Base-by-base conservation (phyloP, 2,329 filamentous ascomycete genomes). In the Fusarium proliferatum region DNA sequence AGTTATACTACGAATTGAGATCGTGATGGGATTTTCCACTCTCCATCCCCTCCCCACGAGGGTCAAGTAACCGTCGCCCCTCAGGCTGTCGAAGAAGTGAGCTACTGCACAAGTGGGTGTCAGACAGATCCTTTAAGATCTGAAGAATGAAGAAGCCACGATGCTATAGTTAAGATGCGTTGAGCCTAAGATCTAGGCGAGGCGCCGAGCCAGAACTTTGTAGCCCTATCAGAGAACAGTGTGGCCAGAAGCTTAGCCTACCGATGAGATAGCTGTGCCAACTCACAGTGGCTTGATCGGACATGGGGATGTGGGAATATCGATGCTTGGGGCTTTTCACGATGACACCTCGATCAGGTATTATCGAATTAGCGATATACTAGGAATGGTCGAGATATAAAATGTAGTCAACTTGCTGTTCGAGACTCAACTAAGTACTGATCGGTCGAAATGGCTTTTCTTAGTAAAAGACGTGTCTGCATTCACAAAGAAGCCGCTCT, bases 191-290 rank as follows among this genome's bases (percentile, higher is more conserved):
- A 30, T 65, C 34, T 49, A 23, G 16, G 34, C 39, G 38, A 23
- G n/a, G 36, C 60, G 41, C 21, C 39, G 7, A 17, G 10, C 13
- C 9, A 48, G 67, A 69, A 69, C 67, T 69, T 69, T 38, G 16
- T 46, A 28, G 34, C 11, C 67, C 65, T 69, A 69, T 69, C 67
- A 69, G 45, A 53, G 11, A 34, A 42, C 23, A 34, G 36, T n/a
- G 52, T 53, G 52, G 65, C 30, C 45, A 49, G n/a, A 59, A 59
- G 21, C 45, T 65, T 64, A 43, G 21, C 33, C n/a, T 23, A n/a
- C 23, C 21, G 33, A 43, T 21, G 13, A 36, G 39, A 61, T 19
- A 45, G 36, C 41, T 21, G 16, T 36, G 23, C 21, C 26, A 46
- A 41, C n/a, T 46, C 12, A 13, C 12, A 41, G 57, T 49, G 42